Percentiles rank a stretch among this genome's conserved stretches.
These are phyloP conservation scores for Gorgonomyces haynaldii DNA, from an alignment of 192 early-diverging fungal genomes.

Conservation along the genomic window DNA sequence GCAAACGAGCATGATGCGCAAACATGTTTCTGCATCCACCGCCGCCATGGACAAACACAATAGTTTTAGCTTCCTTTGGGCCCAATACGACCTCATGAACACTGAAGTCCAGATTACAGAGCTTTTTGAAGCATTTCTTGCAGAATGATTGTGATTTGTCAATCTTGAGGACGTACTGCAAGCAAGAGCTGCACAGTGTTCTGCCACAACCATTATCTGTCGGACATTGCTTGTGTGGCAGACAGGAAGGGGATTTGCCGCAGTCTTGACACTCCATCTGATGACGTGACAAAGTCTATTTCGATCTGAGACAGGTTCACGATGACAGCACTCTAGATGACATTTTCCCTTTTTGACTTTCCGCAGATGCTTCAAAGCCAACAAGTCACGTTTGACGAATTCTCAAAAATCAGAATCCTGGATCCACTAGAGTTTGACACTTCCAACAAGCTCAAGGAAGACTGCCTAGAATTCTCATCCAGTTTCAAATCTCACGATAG, in stretches of 20 bases:
- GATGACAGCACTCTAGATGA: too few species aligned
- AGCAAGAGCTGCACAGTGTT: not conserved
- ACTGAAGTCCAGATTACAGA: slow-evolving; percentile 6
- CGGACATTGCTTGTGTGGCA: too few species aligned
- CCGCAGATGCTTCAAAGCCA: too few species aligned
- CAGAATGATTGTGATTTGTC: slow-evolving; percentile 9
- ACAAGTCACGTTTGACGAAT: slow-evolving; percentile 53
- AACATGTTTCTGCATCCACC: slow-evolving; percentile 18
- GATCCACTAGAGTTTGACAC: slow-evolving; percentile 35
- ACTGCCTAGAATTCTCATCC: slow-evolving; percentile 36
- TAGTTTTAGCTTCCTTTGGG: not conserved
- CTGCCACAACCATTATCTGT: too few species aligned
- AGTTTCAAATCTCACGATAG: slow-evolving; percentile 24
- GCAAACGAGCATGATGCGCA: slow-evolving; percentile 3
- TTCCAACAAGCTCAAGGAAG: slow-evolving; percentile 39
- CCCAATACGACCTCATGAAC: not conserved
- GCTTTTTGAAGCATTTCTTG: slow-evolving; percentile 13
- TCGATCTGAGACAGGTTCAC: too few species aligned
- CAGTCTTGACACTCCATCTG: too few species aligned
- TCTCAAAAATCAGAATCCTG: slow-evolving; percentile 44
- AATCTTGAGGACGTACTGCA: not conserved
- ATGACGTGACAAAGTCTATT: too few species aligned
- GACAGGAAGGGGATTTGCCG: too few species aligned
- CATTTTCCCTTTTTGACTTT: too few species aligned
- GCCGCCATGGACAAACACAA: slow-evolving; percentile 17